Evolutionary conservation across 148 eudicot species (phyloP).

Genomic region (Pharnaceum exiguum): DNA sequence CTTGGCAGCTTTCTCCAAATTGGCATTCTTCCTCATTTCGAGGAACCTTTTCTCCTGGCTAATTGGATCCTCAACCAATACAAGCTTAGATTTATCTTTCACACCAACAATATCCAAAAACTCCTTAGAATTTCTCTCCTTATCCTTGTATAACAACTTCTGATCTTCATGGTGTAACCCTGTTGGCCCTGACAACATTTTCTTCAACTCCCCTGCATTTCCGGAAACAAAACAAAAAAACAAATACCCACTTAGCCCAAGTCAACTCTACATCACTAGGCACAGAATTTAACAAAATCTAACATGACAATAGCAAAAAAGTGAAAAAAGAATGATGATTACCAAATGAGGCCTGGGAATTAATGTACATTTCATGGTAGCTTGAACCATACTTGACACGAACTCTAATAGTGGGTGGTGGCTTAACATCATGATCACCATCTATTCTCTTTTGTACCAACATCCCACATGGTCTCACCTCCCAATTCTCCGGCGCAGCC

Average conservation of each 20-base stretch:
- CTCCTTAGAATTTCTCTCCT: slow-evolving; percentile 66
- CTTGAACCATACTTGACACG: slow-evolving; percentile 68
- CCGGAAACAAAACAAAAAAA: too few species aligned
- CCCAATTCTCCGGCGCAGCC: slow-evolving; percentile 49
- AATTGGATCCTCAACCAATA: slow-evolving; percentile 71
- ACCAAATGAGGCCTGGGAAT: slow-evolving; percentile 82
- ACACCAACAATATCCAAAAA: slow-evolving; percentile 70
- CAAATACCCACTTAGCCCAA: too few species aligned
- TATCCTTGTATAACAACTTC: slow-evolving; percentile 65
- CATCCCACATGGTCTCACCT: slow-evolving; percentile 89
- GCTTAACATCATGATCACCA: slow-evolving; percentile 41
- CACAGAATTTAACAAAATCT: too few species aligned
- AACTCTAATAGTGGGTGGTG: slow-evolving; percentile 59
- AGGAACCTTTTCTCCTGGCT: slow-evolving; percentile 75
- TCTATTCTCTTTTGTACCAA: slow-evolving; percentile 73
- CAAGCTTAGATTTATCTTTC: slow-evolving; percentile 78
- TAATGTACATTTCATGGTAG: slow-evolving; percentile 67
- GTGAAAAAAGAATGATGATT: too few species aligned
- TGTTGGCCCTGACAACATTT: slow-evolving; percentile 64
- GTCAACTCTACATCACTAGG: slow-evolving; percentile 4
- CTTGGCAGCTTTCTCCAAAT: slow-evolving; percentile 75
- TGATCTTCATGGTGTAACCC: slow-evolving; percentile 92
- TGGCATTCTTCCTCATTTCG: slow-evolving; percentile 78
- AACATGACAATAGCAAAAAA: too few species aligned
- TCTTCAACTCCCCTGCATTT: slow-evolving; percentile 85